Conservation (phyloP, 371 early-diverging fungal species). For the Mucor lusitanicus region DNA sequence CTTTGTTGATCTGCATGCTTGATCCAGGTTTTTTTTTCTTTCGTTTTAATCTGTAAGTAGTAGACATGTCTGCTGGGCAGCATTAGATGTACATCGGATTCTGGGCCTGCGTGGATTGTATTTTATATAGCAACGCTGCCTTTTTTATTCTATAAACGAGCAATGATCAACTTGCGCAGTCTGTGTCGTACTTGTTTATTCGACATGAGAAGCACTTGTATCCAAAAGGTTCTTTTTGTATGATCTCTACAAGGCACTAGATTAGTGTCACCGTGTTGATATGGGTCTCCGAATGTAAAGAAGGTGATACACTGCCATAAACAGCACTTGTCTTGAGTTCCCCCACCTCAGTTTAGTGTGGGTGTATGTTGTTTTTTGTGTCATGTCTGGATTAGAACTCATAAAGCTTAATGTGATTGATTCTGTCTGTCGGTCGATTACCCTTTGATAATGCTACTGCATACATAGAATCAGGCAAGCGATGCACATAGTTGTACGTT, state of each 20-base stretch:
- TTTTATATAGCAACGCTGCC: neutral
- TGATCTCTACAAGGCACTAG: neutral
- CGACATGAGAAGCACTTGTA: neutral
- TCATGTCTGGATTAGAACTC: neutral
- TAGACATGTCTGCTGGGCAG: neutral
- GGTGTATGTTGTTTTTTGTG: neutral
- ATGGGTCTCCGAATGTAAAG: neutral
- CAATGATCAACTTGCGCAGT: neutral
- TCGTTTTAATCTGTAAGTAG: neutral
- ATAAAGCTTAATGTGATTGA: constrained; percentile 1
- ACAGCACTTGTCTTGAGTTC: neutral
- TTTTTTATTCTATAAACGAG: neutral
- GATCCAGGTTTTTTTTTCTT: neutral
- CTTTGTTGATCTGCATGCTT: neutral
- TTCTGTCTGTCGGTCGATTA: neutral
- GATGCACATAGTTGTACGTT: neutral
- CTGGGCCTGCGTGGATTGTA: neutral
- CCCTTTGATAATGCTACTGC: neutral
- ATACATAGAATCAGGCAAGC: neutral
- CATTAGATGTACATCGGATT: neutral
- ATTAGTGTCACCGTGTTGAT: neutral
- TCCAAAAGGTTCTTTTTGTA: neutral
- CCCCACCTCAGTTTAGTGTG: neutral
- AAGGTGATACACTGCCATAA: neutral
- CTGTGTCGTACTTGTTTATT: neutral